Evolutionary conservation across 257 asterid species (phyloP), one percentile per base, ranked within the genome.

Genomic region (Lycium ferocissimum): DNA sequence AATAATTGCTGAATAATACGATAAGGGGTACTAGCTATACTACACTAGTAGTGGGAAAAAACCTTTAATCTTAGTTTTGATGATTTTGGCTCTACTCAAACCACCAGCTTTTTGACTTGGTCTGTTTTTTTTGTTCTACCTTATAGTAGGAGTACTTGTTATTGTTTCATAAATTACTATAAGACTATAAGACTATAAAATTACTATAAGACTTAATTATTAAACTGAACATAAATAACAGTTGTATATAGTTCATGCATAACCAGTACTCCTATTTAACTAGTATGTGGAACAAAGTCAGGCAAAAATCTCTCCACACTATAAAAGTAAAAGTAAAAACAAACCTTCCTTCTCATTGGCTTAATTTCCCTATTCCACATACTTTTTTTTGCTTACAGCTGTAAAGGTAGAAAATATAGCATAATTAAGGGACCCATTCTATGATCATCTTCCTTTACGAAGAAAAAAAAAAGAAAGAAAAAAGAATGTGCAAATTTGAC

Each of bases 371-470:
- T 78, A 43, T 84, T 62, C 70, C 81, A 69, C 26, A 87, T 40
- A 40, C 5, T 40, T 40, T 40, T 40, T 75, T 82, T 8, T 65
- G 88, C 80, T 76, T 15, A 89, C 93, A 91, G 94, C 95, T 94
- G 96, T 94, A 90, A 92, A 87, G 93, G 87, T 85, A 70, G 83
- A 84, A 84, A 86, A 71, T 86, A 85, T 89, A 85, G 88, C 82
- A 85, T 76, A 76, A 51, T 2, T 13, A 22, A 51, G 59, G 81
- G 81, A 49, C 81, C 81, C 61, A 75, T 45, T 20, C 6, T 7
- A 73, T 49, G 61, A 75, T 75, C 81, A 49, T 75, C 20, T 51
- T 76, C 40, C 26, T 51, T 26, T 40, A 40, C 45, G 5, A 40
- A 2, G 45, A 40, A 40, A 2, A 38, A 35, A 66, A 51, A 4